Conservation (phyloP, 257 asterid species). For the Verbena officinalis region DNA sequence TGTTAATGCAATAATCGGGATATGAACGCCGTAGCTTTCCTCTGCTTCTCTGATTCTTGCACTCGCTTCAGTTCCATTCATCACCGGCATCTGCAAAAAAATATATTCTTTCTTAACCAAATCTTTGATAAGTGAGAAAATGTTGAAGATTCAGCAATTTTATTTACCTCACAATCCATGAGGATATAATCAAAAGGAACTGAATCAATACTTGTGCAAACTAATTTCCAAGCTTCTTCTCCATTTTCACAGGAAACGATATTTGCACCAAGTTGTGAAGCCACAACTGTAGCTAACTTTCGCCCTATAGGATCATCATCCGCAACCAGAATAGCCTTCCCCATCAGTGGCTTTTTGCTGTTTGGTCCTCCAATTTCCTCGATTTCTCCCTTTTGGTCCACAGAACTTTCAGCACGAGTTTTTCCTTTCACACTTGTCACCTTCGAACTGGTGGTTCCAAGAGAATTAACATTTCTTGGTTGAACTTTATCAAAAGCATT, state of each 20-base stretch:
- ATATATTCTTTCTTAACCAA: not conserved
- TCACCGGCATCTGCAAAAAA: slow-evolving; percentile 59
- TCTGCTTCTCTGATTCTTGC: slow-evolving; percentile 47
- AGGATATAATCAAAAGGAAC: slow-evolving; percentile 62
- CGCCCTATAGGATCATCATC: slow-evolving; percentile 54
- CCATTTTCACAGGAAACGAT: slow-evolving; percentile 50
- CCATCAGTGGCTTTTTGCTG: slow-evolving; percentile 37
- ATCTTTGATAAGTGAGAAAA: too few relatives aligned
- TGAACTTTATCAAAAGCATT: slow-evolving; percentile 1
- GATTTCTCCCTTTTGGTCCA: not conserved
- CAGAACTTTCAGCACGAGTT: not conserved
- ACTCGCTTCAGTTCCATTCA: slow-evolving; percentile 81
- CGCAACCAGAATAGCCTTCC: slow-evolving; percentile 59
- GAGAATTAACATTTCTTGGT: not conserved
- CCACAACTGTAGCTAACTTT: slow-evolving; percentile 39
- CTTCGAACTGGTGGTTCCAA: slow-evolving; percentile 7
- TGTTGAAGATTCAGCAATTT: not conserved
- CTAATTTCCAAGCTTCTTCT: slow-evolving; percentile 50
- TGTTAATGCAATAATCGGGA: slow-evolving; percentile 66
- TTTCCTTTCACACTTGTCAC: slow-evolving; percentile 15
- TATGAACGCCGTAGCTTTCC: slow-evolving; percentile 39
- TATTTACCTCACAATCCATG: slow-evolving; percentile 82
- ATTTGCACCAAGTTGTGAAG: slow-evolving; percentile 56
- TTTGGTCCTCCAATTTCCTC: slow-evolving; percentile 27
- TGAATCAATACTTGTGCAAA: slow-evolving; percentile 30